Base-by-base conservation (phyloP, 305 asterid species). In the Striga hermonthica region DNA sequence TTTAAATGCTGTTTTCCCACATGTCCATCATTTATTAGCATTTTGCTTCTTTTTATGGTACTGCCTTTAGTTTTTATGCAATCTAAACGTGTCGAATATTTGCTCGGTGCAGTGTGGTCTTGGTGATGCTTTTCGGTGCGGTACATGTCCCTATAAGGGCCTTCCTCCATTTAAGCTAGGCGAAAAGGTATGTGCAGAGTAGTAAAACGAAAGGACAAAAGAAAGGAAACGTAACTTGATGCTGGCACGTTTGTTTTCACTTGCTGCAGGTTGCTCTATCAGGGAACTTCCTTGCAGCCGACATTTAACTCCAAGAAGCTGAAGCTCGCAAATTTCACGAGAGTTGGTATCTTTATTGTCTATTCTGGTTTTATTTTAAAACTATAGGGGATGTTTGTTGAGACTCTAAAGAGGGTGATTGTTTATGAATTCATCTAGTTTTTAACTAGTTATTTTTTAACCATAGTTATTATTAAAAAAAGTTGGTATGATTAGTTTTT, bases 61-160 rank as follows among this genome's bases (percentile, higher is more conserved):
- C 7, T 63, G 48, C 22, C 41, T 52, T 58, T 6, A 22, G 7
- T 49, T 37, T 38, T 34, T 22, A 7, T 52, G 62, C 13, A 10
- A 41, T 36, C 48, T 63, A 7, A 36, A 57, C 54, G 31, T 59
- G 12, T 37, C 11, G 44, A 45, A 70, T 43, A 22, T 52, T 22
- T 34, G 58, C 31, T 39, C 31, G 31, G 9, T 75, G 78, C 86
- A 90, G 97, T 90, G 99, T 77, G 96, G 97, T 69, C 85, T 93
- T 38, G 99, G 99, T 62, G 96, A 93, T 86, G 99, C 96, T 67
- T 93, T 88, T 57, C 89, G 99, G 57, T 90, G 97, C 72, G 53
- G 90, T 63, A 83, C 97, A 38, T 93, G 99, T 66, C 99, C 99
- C 58, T 93, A 86, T 78, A 93, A 90, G 81, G 97, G 99, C 73